A percentile compares a stretch with the other conserved stretches of the same genome.
Conservation (phyloP, 768 basidiomycete genomes). For the Podaxis sp. region DNA sequence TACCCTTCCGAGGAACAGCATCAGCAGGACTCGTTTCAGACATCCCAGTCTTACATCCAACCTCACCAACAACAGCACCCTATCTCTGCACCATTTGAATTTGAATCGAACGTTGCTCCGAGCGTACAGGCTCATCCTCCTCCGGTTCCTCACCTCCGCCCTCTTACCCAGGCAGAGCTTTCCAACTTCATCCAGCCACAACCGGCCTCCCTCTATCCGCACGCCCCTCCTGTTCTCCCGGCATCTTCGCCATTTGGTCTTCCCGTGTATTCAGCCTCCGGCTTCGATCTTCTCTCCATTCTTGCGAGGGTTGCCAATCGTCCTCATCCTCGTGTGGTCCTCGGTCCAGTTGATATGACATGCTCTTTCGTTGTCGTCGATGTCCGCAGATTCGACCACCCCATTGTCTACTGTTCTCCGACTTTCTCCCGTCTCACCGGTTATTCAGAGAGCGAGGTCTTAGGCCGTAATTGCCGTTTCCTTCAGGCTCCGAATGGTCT, state of each 20-base stretch:
- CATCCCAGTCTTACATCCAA: background rate
- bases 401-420: conserved; percentile 90
- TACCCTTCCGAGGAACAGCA: conserved; percentile 2
- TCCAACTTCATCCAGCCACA: conserved; percentile 11
- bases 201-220: background rate
- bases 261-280: conserved; percentile 85
- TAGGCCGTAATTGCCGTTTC: conserved; percentile 91
- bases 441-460: conserved; percentile 70
- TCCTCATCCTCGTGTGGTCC: conserved; percentile 67
- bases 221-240: conserved; percentile 1
- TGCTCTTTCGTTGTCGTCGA: conserved; percentile 94
- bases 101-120: conserved; percentile 15
- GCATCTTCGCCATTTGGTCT: conserved; percentile 27
- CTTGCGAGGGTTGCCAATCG: conserved; percentile 76
- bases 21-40: background rate
- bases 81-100: conserved; percentile 26
- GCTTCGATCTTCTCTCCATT: conserved; percentile 86
- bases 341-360: conserved; percentile 91
- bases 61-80: conserved; percentile 4
- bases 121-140: conserved; percentile 15
- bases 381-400: conserved; percentile 73
- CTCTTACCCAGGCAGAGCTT: conserved; percentile 10
- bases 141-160: conserved; percentile 15
- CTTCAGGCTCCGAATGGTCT: conserved; percentile 73
- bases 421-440: conserved; percentile 79